These are phyloP conservation scores for Neurospora intermedia DNA, from an alignment of 495 filamentous ascomycete genomes.

Conservation along the genomic window DNA sequence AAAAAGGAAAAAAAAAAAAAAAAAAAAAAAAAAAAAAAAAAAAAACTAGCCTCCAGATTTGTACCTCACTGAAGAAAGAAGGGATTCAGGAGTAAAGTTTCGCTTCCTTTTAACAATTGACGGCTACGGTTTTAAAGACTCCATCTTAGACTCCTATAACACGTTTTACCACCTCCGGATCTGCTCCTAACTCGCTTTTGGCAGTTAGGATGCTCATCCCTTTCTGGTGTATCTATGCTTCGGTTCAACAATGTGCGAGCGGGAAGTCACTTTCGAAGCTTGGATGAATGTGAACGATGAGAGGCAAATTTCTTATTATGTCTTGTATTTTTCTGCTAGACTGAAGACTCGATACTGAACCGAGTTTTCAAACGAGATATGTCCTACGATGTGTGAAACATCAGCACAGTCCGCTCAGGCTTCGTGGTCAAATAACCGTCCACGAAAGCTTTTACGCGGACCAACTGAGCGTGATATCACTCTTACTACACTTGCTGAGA, in stretches of 20 bases:
- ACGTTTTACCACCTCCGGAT: no score
- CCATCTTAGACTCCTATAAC: no score
- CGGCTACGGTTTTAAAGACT: no score
- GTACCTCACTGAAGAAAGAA: no score
- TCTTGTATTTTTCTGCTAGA: not conserved
- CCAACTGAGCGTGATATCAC: not conserved
- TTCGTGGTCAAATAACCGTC: not conserved
- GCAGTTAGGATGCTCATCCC: no score
- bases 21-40: no score
- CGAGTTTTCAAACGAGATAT: not conserved
- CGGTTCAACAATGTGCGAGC: not conserved
- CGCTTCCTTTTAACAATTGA: no score
- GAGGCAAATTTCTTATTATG: not conserved
- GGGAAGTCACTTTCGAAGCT: not conserved
- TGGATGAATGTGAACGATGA: not conserved
- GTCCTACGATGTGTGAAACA: not conserved
- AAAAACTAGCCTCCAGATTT: no score
- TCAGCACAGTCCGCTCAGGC: not conserved
- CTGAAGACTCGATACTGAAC: not conserved
- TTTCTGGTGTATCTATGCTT: no score
- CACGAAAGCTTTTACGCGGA: not conserved
- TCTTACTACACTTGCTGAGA: not conserved
- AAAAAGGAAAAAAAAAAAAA: no score
- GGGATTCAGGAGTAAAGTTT: no score
- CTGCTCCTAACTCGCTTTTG: no score